Base-by-base conservation (phyloP, 1,284 basidiomycete species). In the Trametes polyzona region DNA sequence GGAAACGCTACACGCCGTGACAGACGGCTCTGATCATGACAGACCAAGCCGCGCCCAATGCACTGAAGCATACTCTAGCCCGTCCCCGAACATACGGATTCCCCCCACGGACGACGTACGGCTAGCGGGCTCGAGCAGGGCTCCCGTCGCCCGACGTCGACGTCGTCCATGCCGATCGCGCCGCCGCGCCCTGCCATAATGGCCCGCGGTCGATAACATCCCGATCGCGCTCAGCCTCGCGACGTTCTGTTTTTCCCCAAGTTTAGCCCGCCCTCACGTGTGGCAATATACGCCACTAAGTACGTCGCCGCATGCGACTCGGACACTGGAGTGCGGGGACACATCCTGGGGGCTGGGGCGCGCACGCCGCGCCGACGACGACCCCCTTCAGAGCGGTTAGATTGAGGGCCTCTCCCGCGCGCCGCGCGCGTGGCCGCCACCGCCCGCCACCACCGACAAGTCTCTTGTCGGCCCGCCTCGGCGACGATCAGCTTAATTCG, bases 211-310 rank as follows among this genome's bases (percentile, higher is more conserved):
- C 52, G 52, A 54, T 47, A 54, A 35, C 53, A 23, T 24, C 21
- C 39, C 53, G 53, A 55, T 55, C 53, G 39, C 27, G 9, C 36
- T n/a, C n/a, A n/a, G n/a, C n/a, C n/a, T n/a, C 24, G 37, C 46
- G 46, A 47, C 46, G 40, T 43, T 54, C 46, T 48, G 46, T 55
- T 55, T 55, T 43, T 9, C 46, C 52, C 46, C 37, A 24, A n/a
- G n/a, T n/a, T n/a, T n/a, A n/a, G n/a, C n/a, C n/a, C n/a, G n/a
- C n/a, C 11, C 53, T 42, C 53, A 55, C 53, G 53, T 55, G 53
- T 36, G 23, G 39, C 53, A 55, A 55, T 55, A 55, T 55, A 55
- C 53, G 53, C 46, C 53, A 55, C 53, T 43, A 48, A 55, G 53
- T 55, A 30, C 17, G 32, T 14, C 16, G 30, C 37, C n/a, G 39